Evolutionary conservation across 768 basidiomycete genomes (phyloP).

Genomic region (Russula earlei): DNA sequence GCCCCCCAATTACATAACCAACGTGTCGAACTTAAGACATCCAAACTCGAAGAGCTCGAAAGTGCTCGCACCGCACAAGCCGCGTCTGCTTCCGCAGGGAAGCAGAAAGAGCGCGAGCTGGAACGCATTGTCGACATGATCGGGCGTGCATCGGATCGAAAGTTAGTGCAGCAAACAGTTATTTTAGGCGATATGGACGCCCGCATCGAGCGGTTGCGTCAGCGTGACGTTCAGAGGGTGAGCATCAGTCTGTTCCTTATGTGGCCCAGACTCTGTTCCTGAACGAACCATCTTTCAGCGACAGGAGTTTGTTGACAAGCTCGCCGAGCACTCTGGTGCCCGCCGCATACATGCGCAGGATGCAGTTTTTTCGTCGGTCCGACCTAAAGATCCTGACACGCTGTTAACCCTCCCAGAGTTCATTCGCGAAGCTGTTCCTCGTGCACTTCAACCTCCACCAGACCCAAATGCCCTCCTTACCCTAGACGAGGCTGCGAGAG

Average conservation of each 20-base stretch:
- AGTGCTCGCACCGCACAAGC: slow-evolving; percentile 44
- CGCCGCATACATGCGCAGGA: slow-evolving; percentile 78
- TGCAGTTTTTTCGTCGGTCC: slow-evolving; percentile 39
- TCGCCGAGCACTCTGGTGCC: slow-evolving; percentile 59
- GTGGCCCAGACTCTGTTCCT: slow-evolving; percentile 4
- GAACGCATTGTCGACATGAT: slow-evolving; percentile 65
- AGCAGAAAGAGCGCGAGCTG: slow-evolving; percentile 49
- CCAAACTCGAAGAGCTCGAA: slow-evolving; percentile 67
- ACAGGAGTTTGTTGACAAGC: slow-evolving; percentile 64
- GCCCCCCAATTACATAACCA: slow-evolving; percentile 89
- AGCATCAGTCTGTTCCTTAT: slow-evolving; percentile 8
- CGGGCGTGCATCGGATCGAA: slow-evolving; percentile 59
- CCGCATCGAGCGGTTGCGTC: slow-evolving; percentile 43
- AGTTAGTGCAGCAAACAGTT: slow-evolving; percentile 61
- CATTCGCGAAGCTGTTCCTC: slow-evolving; percentile 19
- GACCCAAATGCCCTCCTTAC: slow-evolving; percentile 20
- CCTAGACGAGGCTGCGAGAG: slow-evolving; percentile 35
- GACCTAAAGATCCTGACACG: slow-evolving; percentile 32
- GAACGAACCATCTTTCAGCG: slow-evolving; percentile 35
- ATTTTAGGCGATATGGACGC: slow-evolving; percentile 50
- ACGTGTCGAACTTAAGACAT: slow-evolving; percentile 76
- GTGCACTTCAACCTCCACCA: slow-evolving; percentile 4
- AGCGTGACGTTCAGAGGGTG: slow-evolving; percentile 59
- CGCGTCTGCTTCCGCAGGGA: slow-evolving; percentile 29
- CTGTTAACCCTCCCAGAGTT: slow-evolving; percentile 46